Evolutionary conservation across 805 yeast genomes (phyloP), one percentile per base, ranked within the genome.

Genomic region (Sugiyamaella americana): DNA sequence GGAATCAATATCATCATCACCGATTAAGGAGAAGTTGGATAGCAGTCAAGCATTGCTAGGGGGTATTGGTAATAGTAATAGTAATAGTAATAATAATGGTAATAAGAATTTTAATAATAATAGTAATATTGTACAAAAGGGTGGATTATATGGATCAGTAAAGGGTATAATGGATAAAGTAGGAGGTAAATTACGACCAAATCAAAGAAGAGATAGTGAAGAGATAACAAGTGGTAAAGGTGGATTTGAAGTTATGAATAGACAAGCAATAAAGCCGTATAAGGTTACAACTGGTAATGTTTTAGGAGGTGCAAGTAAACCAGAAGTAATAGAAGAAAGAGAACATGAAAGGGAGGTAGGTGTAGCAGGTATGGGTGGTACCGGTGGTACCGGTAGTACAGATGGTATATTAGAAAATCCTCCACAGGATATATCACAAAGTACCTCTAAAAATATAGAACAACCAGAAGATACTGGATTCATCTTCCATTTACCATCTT

Each of bases 201-300:
- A 26, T 26, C 32, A 26, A 8, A 26, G 32, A 8, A 8, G 32
- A 8, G 32, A 26, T 26, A 34, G 37, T 21, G 17, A 17, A n/a
- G 23, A 36, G n/a, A 10, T 20, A 17, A 11, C 30, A 30, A 3
- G 40, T 24, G 10, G 46, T 41, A 16, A 42, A 39, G 40, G 38
- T 29, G 57, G 57, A 18, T 54, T 54, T 42, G 54, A 54, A 40
- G 57, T 54, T 10, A 23, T 54, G 18, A 42, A 50, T 17, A 38
- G 57, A n/a, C 56, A 39, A 41, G 56, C 52, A 3, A 52, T 54
- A n/a, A 35, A 36, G 39, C 32, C 13, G 8, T 8, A 26, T 13
- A 26, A 26, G 32, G 11, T 13, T 8, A 13, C 11, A 8, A 8
- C 32, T 8, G 13, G 13, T 26, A 26, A 26, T 26, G 32, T 26